Evolutionary conservation across 139 green algal genomes (phyloP), one percentile per base, ranked within the genome.

Genomic region (Auxenochlorella pyrenoidosa): DNA sequence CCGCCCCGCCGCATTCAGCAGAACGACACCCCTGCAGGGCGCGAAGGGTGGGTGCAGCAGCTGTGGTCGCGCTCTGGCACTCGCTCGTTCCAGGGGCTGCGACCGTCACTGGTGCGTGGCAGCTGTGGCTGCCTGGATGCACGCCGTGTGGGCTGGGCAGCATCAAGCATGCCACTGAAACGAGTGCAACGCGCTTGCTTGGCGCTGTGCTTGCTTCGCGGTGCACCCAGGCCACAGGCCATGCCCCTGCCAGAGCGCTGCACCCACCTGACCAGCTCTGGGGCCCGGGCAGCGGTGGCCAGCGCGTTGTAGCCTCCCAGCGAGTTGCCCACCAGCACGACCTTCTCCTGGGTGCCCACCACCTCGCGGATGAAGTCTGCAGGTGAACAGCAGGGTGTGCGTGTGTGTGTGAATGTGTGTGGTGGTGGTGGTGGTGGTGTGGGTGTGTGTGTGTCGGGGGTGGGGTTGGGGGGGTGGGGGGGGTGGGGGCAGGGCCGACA

Each of bases 241-340:
- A 24, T 24, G 15, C 54, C 15, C 54, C 2, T 63, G 54, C 34
- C n/a, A 54, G 34, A 3, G 41, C 54, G 72, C 40, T 18, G 32
- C 63, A 10, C 90, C 43, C 83, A 94, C 90, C 86, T 88, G 47
- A 95, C 88, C 12, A 95, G 86, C 32, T 96, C 91, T 13, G 94
- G 87, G 83, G 87, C 28, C 3, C 66, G 47, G 1, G 87, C 91
- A n/a, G 93, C 92, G 8, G 89, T 89, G 22, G 92, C 86, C 65
- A 96, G 83, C 5, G 77, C 89, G 30, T 93, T 95, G 83, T 95
- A 97, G 38, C 94, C 95, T 8, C 95, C 95, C 70, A 98, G 87
- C 36, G 84, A 93, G 91, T 98, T 98, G 36, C 89, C 89, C 19
- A 90, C 89, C 36, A 92, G 51, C 80, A 88, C 59, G 24, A 66